phyloP scores from a whole-genome alignment of 495 filamentous ascomycete species.

The Lindgomyces ingoldianus region DNA sequence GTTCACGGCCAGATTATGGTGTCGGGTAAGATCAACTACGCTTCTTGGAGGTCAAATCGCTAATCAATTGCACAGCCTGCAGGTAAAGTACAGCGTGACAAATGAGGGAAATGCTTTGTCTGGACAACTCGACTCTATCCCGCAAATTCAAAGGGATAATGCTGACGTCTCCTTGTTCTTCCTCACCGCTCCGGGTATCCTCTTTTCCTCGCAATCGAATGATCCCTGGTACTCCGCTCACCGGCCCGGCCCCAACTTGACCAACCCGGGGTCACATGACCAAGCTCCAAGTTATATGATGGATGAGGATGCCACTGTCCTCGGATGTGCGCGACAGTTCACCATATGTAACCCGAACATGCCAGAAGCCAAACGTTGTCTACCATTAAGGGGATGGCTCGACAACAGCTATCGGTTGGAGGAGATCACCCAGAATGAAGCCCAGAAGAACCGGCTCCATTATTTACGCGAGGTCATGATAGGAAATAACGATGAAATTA shows the following conservation, averaged over 20 bases:
- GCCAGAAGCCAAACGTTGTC: no score
- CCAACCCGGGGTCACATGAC: neutral
- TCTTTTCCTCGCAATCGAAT: neutral
- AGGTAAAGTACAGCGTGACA: neutral
- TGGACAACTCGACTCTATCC: slow-evolving; percentile 10
- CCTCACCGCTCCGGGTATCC: slow-evolving; percentile 9
- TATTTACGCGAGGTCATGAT: no score
- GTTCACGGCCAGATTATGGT: neutral
- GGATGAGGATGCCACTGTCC: neutral
- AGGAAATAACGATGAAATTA: no score
- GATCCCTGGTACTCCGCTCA: slow-evolving; percentile 18
- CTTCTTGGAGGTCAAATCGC: no score
- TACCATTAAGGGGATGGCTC: no score
- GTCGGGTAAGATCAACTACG: slow-evolving; percentile 1
- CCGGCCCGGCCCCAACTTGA: neutral
- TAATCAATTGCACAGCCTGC: no score
- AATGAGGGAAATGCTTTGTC: no score
- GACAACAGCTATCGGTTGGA: no score
- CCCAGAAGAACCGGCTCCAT: no score
- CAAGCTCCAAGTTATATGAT: neutral
- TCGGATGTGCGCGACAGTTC: no score
- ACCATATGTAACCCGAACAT: no score
- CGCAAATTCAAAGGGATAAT: neutral
- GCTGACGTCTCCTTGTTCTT: slow-evolving; percentile 15
- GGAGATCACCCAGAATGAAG: no score